These are phyloP conservation scores for Macrotyloma uniflorum DNA, from an alignment of 306 rosid genomes.

Conservation along the genomic window DNA sequence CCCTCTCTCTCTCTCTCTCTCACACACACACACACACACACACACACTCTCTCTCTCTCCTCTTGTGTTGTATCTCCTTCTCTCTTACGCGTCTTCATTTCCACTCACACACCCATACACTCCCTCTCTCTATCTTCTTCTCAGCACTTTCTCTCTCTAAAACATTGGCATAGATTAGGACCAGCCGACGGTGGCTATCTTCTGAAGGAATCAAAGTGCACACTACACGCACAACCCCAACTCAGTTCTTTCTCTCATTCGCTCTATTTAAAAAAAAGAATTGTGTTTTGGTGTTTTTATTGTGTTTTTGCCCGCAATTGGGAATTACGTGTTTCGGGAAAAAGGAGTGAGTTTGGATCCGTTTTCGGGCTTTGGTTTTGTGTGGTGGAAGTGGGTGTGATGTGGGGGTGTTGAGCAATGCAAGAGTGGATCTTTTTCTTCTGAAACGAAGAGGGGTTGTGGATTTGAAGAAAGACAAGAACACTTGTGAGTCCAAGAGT, in stretches of 20 bases:
- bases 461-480: conserved; percentile 13
- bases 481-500: conserved; percentile 1
- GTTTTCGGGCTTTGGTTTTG: conserved; percentile 41
- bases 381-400: conserved; percentile 15
- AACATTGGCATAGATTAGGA: conserved; percentile 47
- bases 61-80: conserved; percentile 55
- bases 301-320: neutral
- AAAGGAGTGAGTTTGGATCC: conserved; percentile 37
- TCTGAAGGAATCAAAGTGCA: conserved; percentile 46
- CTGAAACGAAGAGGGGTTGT: neutral
- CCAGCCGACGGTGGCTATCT: conserved; percentile 57
- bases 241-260: neutral
- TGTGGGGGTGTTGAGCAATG: conserved; percentile 34
- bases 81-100: conserved; percentile 74
- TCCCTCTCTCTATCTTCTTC: neutral
- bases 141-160: conserved; percentile 34
- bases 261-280: neutral
- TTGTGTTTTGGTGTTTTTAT: neutral
- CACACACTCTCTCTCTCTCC: neutral
- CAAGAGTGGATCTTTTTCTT: conserved; percentile 50
- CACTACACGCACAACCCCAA: conserved; percentile 16
- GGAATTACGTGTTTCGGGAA: neutral
- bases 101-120: conserved; percentile 35
- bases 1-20: neutral
- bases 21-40: too few species aligned